Conservation (phyloP, 2,329 filamentous ascomycete genomes). For the Fusarium algeriense region DNA sequence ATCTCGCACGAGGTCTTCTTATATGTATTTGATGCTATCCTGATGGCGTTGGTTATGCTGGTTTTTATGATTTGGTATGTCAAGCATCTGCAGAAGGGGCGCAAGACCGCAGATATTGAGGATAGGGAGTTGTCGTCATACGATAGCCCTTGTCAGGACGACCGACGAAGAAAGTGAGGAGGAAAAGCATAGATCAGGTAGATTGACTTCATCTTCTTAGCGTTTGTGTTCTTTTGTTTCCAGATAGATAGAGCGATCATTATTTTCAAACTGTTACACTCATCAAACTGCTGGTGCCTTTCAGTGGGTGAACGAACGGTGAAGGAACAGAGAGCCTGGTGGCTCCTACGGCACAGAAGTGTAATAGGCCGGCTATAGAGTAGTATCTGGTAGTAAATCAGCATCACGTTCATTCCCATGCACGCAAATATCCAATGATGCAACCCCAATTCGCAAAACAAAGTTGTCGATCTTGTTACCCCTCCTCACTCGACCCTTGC, state of each 20-base stretch:
- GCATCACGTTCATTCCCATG: too few species aligned
- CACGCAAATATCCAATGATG: neutral
- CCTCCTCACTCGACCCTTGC: neutral
- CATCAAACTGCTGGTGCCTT: rapidly evolving
- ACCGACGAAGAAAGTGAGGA: neutral
- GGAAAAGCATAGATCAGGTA: neutral
- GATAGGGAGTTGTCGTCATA: neutral
- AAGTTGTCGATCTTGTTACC: neutral
- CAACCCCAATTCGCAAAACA: neutral
- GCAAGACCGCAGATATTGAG: neutral
- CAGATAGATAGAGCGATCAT: neutral
- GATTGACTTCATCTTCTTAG: neutral
- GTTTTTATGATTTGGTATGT: conserved; percentile 17
- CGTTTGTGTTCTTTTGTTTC: rapidly evolving
- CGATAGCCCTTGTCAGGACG: neutral
- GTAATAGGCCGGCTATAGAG: rapidly evolving
- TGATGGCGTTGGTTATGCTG: conserved; percentile 14
- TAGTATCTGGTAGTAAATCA: too few species aligned
- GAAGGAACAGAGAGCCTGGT: rapidly evolving
- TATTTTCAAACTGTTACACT: neutral
- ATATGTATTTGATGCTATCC: conserved; percentile 15
- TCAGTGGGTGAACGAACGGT: rapidly evolving
- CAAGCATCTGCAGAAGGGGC: neutral
- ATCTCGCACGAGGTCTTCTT: conserved; percentile 12
- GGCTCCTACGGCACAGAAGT: too few species aligned